Evolutionary conservation across 768 basidiomycete genomes (phyloP).

Genomic region (Multifurca ochricompacta): DNA sequence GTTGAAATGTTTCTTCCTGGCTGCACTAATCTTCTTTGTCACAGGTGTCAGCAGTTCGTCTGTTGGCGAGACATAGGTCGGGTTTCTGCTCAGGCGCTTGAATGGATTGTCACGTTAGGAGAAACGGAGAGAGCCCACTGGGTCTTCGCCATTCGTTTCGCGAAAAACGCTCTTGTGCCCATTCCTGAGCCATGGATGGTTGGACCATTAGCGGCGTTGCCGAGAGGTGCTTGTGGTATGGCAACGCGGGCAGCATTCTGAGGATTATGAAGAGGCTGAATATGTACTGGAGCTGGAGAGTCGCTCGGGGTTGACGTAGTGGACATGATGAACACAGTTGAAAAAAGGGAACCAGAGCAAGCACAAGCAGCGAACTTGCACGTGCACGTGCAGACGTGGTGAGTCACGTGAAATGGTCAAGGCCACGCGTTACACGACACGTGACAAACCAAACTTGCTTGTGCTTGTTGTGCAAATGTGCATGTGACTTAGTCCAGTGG

Average conservation of each 20-base stretch:
- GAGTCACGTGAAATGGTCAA: background rate
- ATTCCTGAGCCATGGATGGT: constrained; percentile 56
- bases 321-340: constrained; percentile 38
- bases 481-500: too few species aligned
- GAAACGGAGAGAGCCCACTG: constrained; percentile 47
- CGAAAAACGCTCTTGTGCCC: constrained; percentile 87
- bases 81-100: constrained; percentile 50
- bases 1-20: constrained; percentile 87
- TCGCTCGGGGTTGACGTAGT: constrained; percentile 51
- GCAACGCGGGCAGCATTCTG: constrained; percentile 70
- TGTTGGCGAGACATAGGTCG: constrained; percentile 84
- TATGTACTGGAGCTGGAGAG: constrained; percentile 48
- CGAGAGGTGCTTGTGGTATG: constrained; percentile 73
- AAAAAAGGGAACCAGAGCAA: background rate
- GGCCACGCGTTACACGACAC: too few species aligned
- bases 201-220: constrained; percentile 49
- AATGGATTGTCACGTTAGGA: background rate
- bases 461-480: too few species aligned
- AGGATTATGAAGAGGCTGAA: constrained; percentile 84
- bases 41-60: constrained; percentile 92
- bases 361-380: constrained; percentile 18
- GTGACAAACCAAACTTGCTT: too few species aligned
- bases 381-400: constrained; percentile 20
- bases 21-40: constrained; percentile 84
- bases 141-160: constrained; percentile 87